Conservation (phyloP, 2,329 filamentous ascomycete species). For the Trichocomaceae sp. region DNA sequence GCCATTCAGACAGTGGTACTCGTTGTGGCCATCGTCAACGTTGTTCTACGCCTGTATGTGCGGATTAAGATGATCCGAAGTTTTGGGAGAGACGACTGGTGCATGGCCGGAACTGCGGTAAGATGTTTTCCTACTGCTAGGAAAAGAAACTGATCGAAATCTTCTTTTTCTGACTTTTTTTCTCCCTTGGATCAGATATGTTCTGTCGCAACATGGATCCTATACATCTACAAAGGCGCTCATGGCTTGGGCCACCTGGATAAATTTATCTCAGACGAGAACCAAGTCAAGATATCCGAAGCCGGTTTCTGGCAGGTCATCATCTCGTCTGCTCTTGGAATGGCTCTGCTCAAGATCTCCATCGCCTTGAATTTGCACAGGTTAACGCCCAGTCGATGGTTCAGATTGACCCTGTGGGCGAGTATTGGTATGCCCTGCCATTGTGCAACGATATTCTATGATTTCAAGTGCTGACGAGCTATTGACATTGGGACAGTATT, state of each 20-base stretch:
- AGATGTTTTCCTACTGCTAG: neutral
- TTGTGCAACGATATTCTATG: neutral
- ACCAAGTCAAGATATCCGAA: neutral
- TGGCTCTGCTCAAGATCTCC: neutral
- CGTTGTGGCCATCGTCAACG: constrained; percentile 34
- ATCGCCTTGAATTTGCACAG: neutral
- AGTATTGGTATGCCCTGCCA: neutral
- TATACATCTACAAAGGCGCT: neutral
- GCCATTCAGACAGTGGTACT: constrained; percentile 27
- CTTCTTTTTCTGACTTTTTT: neutral
- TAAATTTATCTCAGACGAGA: neutral
- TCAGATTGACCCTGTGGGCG: neutral
- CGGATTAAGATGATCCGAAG: constrained; percentile 35
- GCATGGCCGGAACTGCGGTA: constrained; percentile 29
- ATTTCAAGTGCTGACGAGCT: too few relatives aligned
- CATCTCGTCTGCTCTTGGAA: neutral
- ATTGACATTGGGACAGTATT: neutral
- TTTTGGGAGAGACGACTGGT: constrained; percentile 31
- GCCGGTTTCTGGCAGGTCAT: neutral
- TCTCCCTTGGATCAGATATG: neutral
- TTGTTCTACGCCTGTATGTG: constrained; percentile 36
- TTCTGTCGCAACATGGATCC: neutral
- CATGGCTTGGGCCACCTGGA: neutral
- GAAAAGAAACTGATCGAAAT: too few relatives aligned
- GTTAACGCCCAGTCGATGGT: neutral